These are phyloP conservation scores for Camellia sinensis DNA, from an alignment of 148 eudicot species.

Conservation along the genomic window DNA sequence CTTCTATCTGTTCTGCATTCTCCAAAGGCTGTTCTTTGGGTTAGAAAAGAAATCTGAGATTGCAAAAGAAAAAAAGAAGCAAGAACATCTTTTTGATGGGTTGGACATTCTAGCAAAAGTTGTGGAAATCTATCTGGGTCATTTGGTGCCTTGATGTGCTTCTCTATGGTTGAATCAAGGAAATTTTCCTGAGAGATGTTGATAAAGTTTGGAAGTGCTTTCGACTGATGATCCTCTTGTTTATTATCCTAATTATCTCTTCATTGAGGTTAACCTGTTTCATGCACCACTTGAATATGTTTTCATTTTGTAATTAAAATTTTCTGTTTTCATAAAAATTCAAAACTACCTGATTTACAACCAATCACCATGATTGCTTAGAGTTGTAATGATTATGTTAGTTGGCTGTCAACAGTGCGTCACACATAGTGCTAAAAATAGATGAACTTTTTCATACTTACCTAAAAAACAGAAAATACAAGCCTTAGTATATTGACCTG, in stretches of 20 bases:
- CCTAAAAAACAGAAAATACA: not conserved
- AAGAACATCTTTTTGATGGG: not conserved
- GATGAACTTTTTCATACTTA: not conserved
- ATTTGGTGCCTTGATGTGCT: not conserved
- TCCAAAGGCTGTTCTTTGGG: not conserved
- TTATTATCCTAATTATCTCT: not conserved
- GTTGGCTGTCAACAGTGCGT: not conserved
- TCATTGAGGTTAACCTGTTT: not conserved
- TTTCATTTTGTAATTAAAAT: not conserved
- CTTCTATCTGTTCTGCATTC: not conserved
- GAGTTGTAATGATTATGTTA: not conserved
- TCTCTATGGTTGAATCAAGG: not conserved
- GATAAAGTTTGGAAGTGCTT: not conserved
- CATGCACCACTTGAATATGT: not conserved
- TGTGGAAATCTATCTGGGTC: not conserved
- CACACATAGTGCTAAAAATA: not conserved
- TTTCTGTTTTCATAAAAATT: not conserved
- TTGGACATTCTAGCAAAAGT: not conserved
- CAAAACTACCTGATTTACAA: too few species aligned
- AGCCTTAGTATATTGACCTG: not conserved
- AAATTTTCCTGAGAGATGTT: not conserved
- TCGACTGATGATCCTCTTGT: not conserved
- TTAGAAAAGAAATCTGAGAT: not conserved
- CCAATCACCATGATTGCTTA: too few species aligned
- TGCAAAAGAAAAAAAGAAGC: not conserved